Evolutionary conservation across 1,284 basidiomycete genomes (phyloP), one percentile per base, ranked within the genome.

Genomic region (Moesziomyces antarcticus): DNA sequence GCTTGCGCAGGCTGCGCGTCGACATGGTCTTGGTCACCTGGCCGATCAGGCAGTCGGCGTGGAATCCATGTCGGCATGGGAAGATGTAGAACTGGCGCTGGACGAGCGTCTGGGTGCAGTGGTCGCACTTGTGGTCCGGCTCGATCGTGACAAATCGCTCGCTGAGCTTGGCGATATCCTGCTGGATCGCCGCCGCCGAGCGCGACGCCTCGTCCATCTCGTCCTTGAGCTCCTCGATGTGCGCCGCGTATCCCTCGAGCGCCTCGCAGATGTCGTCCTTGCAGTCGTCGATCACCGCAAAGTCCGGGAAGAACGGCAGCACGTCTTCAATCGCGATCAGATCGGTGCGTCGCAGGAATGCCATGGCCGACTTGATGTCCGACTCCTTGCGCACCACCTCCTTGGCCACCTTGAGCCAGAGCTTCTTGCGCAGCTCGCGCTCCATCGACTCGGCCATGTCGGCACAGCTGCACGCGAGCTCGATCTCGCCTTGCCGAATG

Each of bases 221-320:
- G 49, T 86, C 88, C 85, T 96, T 97, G 68, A 99, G 88, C 45
- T 87, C 87, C 71, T 96, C 94, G 60, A 99, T 99, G 77, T 94
- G 92, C 9, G 91, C 88, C 40, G 93, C 93, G 83, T 99, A 99
- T 5, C 92, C 91, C 84, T 99, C 97, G 65, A 99, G 87, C 0
- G 97, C 97, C 61, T 91, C 90, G 72, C 96, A 97, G 75, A 99
- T 99, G 85, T 99, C 95, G 77, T 96, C 93, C 85, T 99, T 99
- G 89, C 99, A 99, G 83, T 98, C 95, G 84, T 99, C 97, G 77
- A 99, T 98, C 71, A 99, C 93, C 14, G 96, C 94, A 85, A 99
- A 99, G 85, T 99, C 96, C 3, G 97, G 96, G 90, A 99, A 99
- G 90, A 98, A 99, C 3, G 97, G 97, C 24, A 99, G 86, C 56